These are phyloP conservation scores for Neoconidiobolus thromboides DNA, from an alignment of 371 early-diverging fungal genomes.

Conservation along the genomic window DNA sequence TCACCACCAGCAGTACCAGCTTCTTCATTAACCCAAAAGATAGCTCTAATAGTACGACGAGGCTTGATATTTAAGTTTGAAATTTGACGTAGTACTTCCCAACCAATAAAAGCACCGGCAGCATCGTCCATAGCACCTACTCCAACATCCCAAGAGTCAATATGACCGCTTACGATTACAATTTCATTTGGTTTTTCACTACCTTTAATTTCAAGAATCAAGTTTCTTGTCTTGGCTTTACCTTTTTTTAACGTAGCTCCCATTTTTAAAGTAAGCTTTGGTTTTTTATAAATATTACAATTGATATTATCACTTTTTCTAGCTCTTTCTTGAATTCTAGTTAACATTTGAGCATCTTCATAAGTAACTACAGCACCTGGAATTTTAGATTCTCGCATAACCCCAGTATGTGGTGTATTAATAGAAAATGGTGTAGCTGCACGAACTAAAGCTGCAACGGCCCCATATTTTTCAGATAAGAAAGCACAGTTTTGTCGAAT, in stretches of 20 bases:
- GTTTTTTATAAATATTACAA: slow-evolving; percentile 11
- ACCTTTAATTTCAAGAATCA: slow-evolving; percentile 28
- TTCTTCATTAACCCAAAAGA: slow-evolving; percentile 37
- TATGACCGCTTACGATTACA: slow-evolving; percentile 30
- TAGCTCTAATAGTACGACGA: slow-evolving; percentile 27
- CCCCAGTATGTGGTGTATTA: slow-evolving; percentile 24
- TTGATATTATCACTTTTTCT: slow-evolving; percentile 5
- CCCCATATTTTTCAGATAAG: slow-evolving; percentile 27
- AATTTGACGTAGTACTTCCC: background rate
- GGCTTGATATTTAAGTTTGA: slow-evolving; percentile 9
- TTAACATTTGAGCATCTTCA: slow-evolving; percentile 27
- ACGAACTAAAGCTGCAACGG: slow-evolving; percentile 26
- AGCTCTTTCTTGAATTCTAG: slow-evolving; percentile 17
- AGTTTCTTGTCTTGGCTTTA: slow-evolving; percentile 19
- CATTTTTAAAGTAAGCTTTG: slow-evolving; percentile 22
- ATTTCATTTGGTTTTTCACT: slow-evolving; percentile 24
- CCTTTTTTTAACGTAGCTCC: slow-evolving; percentile 14
- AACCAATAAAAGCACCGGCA: background rate
- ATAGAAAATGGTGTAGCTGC: slow-evolving; percentile 22
- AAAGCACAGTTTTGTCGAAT: slow-evolving; percentile 17
- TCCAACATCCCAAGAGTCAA: slow-evolving; percentile 38
- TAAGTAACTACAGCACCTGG: slow-evolving; percentile 28
- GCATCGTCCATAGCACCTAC: slow-evolving; percentile 31
- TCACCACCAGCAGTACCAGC: slow-evolving; percentile 22
- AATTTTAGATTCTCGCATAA: slow-evolving; percentile 12